These are phyloP conservation scores for Limnomonas spitsbergensis DNA, from an alignment of 139 green algal species.

Conservation along the genomic window DNA sequence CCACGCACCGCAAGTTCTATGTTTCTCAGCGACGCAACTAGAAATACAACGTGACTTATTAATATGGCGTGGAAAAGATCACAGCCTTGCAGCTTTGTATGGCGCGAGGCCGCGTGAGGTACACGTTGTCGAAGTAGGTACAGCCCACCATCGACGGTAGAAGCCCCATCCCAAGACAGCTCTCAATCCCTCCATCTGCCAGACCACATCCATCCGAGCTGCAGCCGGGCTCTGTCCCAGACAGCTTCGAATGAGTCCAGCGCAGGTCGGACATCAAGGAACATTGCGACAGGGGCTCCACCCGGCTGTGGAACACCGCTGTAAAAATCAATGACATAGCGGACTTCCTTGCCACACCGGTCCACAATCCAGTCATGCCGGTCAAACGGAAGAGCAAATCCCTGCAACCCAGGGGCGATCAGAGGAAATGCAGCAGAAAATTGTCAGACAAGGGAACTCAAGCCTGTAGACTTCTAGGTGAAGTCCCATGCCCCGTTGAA, in stretches of 20 bases:
- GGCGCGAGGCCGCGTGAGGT: too few species aligned
- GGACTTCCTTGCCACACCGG: conserved; percentile 73
- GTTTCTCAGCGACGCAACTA: too few species aligned
- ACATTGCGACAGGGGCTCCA: conserved; percentile 73
- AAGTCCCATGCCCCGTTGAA: too few species aligned
- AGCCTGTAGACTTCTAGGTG: too few species aligned
- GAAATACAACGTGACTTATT: too few species aligned
- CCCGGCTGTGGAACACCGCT: conserved; percentile 61
- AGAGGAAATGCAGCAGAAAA: neutral
- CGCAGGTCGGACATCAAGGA: conserved; percentile 86
- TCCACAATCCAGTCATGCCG: conserved; percentile 94
- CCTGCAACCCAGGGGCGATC: conserved; percentile 49
- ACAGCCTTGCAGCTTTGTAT: too few species aligned
- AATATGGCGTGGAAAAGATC: too few species aligned
- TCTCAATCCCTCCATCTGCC: conserved; percentile 22
- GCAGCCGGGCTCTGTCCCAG: conserved; percentile 66
- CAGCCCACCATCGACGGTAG: too few species aligned
- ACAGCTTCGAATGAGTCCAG: conserved; percentile 66
- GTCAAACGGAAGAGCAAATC: conserved; percentile 91
- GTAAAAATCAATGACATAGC: conserved; percentile 97
- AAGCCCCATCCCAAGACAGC: too few species aligned
- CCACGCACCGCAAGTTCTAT: too few species aligned
- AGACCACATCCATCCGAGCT: conserved; percentile 26
- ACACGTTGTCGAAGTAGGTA: too few species aligned
- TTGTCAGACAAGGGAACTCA: neutral